phyloP scores from a whole-genome alignment of 1,284 basidiomycete species.

The Rhodofomes roseus region DNA sequence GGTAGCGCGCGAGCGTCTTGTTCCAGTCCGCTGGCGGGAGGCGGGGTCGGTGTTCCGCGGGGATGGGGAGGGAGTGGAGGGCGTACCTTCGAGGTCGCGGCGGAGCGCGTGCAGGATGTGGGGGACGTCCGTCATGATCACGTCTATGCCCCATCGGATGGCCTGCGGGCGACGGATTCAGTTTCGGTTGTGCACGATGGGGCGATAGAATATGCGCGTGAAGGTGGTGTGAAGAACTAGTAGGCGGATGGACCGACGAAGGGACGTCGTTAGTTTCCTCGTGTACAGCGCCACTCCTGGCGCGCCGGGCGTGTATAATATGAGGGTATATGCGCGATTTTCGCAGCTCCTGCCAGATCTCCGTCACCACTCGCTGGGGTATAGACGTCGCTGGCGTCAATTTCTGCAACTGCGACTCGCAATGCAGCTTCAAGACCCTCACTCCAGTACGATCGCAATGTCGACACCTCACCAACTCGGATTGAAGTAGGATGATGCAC shows the following conservation, averaged over 20 bases:
- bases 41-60: neutral
- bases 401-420: too few species aligned
- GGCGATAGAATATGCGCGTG: too few species aligned
- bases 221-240: too few species aligned
- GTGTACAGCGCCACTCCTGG: too few species aligned
- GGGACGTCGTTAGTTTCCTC: too few species aligned
- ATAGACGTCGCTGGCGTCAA: too few species aligned
- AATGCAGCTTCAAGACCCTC: neutral
- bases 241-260: too few species aligned
- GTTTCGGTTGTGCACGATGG: too few species aligned
- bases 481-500: neutral
- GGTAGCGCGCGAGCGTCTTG: slow-evolving; percentile 52
- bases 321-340: too few species aligned
- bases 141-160: slow-evolving; percentile 91
- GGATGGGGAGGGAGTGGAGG: neutral
- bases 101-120: slow-evolving; percentile 75
- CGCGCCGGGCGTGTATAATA: too few species aligned
- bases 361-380: too few species aligned
- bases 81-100: slow-evolving; percentile 57
- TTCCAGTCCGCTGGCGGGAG: slow-evolving; percentile 59
- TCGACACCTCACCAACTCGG: neutral
- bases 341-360: too few species aligned
- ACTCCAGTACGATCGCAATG: neutral
- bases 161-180: slow-evolving; percentile 45
- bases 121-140: slow-evolving; percentile 87